Conservation (phyloP, 1,139 yeast genomes). For the Starmera stellimalicola region DNA sequence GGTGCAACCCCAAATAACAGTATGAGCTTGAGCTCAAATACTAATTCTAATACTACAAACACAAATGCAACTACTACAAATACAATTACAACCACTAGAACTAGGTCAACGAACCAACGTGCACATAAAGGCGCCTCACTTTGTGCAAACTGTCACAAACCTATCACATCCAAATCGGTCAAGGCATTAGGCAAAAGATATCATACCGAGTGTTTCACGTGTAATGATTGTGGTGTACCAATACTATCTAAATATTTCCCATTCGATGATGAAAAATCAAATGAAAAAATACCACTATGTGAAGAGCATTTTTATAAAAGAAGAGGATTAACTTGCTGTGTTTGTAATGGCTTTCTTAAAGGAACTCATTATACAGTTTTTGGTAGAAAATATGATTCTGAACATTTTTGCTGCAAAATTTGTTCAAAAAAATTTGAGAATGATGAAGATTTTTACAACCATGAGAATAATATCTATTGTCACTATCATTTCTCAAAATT, state of each 20-base stretch:
- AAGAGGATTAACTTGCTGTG: constrained; percentile 71
- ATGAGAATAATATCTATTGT: constrained; percentile 74
- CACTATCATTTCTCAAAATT: constrained; percentile 82
- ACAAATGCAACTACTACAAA: constrained; percentile 1
- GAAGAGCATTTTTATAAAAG: constrained; percentile 89
- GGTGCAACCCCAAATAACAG: not conserved
- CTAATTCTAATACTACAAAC: not conserved
- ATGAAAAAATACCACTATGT: constrained; percentile 64
- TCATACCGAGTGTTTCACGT: constrained; percentile 82
- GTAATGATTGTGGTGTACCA: constrained; percentile 70
- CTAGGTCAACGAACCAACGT: not conserved
- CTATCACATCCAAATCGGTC: constrained; percentile 74
- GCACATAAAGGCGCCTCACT: constrained; percentile 19
- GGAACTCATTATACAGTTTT: constrained; percentile 94
- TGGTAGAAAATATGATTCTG: constrained; percentile 87
- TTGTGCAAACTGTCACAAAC: constrained; percentile 57
- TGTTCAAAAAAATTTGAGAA: constrained; percentile 85
- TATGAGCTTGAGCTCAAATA: not conserved
- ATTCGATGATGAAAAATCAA: constrained; percentile 31
- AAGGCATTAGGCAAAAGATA: constrained; percentile 73
- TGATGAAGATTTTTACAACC: constrained; percentile 90
- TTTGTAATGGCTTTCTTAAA: constrained; percentile 76
- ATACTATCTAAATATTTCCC: constrained; percentile 48
- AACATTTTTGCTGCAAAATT: constrained; percentile 87
- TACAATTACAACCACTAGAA: not conserved